A percentile compares a stretch with the other conserved stretches of the same genome.
These are phyloP conservation scores for Alternaria metachromatica DNA, from an alignment of 2,329 filamentous ascomycete species.

Conservation along the genomic window DNA sequence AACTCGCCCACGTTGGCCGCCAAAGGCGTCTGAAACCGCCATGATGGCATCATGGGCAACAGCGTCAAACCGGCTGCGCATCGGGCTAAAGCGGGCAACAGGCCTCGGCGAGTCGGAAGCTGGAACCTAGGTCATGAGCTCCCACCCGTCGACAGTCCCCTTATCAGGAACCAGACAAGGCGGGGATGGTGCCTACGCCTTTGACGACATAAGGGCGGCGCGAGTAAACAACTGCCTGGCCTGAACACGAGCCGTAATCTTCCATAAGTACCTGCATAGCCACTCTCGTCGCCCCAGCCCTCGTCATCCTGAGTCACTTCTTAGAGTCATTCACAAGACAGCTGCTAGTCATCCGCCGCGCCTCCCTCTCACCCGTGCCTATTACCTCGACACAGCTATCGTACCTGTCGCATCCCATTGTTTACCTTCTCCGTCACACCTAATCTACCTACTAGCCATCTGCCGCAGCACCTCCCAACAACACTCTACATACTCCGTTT, in stretches of 20 bases:
- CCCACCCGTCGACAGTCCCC: constrained; percentile 31
- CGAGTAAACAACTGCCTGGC: constrained; percentile 25
- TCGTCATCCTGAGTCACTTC: constrained; percentile 41
- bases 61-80: constrained; percentile 35
- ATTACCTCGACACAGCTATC: constrained; percentile 28
- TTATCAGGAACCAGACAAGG: constrained; percentile 36
- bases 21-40: constrained; percentile 40
- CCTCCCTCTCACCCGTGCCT: constrained; percentile 32
- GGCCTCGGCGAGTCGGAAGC: constrained; percentile 42
- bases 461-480: constrained; percentile 1
- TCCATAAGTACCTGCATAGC: constrained; percentile 35
- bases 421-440: constrained; percentile 17
- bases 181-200: constrained; percentile 34
- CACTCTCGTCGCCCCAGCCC: constrained; percentile 30
- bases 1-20: constrained; percentile 43
- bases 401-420: constrained; percentile 12
- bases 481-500: not conserved
- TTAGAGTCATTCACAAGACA: constrained; percentile 45
- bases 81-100: constrained; percentile 28
- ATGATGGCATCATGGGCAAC: constrained; percentile 40
- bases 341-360: constrained; percentile 38
- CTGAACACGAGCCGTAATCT: constrained; percentile 23
- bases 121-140: constrained; percentile 26
- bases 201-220: constrained; percentile 36
- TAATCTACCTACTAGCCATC: constrained; percentile 24